phyloP scores from a whole-genome alignment of 176 grass and related monocot genomes.

The Luzula sylvatica region DNA sequence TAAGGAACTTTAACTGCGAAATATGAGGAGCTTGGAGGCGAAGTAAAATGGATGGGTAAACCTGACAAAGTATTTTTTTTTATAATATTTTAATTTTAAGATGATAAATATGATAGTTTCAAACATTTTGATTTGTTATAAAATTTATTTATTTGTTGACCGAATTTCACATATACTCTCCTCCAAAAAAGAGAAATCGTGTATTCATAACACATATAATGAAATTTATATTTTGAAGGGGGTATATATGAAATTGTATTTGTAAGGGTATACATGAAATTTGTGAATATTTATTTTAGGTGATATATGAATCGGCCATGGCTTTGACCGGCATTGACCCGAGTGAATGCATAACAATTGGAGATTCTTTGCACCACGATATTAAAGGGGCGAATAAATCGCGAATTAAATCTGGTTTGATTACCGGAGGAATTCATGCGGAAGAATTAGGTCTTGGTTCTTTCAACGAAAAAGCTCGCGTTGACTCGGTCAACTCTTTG shows the following conservation, averaged over 20 bases:
- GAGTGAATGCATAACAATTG: constrained; percentile 62
- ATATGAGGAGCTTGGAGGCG: constrained; percentile 76
- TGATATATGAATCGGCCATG: constrained; percentile 81
- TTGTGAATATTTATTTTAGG: constrained; percentile 35
- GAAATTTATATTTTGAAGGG: too few species aligned
- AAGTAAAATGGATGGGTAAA: constrained; percentile 96
- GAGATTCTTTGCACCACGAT: constrained; percentile 84
- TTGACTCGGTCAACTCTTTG: constrained; percentile 29
- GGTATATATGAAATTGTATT: too few species aligned
- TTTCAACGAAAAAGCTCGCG: constrained; percentile 40
- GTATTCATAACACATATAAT: too few species aligned
- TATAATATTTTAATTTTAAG: not conserved
- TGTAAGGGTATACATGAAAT: not conserved
- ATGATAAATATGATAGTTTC: not conserved
- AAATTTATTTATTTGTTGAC: not conserved
- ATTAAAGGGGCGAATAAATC: constrained; percentile 71
- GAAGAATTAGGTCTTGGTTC: constrained; percentile 51
- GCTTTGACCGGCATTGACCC: constrained; percentile 41
- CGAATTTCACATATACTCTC: too few species aligned
- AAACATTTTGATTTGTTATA: not conserved
- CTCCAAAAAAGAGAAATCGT: too few species aligned
- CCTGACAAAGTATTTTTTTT: constrained; percentile 59
- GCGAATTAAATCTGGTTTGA: constrained; percentile 64
- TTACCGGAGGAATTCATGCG: constrained; percentile 66
- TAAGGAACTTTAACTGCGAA: constrained; percentile 79